These are phyloP conservation scores for Sporothrix dimorphospora DNA, from an alignment of 2,329 filamentous ascomycete genomes.

Conservation along the genomic window DNA sequence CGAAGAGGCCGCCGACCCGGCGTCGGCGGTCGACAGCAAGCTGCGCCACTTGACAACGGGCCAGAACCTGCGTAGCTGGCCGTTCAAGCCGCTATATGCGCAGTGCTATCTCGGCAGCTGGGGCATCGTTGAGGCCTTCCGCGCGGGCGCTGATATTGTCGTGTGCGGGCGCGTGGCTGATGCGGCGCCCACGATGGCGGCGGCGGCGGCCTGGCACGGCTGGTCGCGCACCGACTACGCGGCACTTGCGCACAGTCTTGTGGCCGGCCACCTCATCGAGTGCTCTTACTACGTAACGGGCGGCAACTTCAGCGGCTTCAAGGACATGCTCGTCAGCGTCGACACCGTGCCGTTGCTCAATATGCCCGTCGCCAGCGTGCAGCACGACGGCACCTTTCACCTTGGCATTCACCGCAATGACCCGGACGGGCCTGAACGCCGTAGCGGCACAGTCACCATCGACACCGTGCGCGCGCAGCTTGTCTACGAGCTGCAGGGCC, in stretches of 20 bases:
- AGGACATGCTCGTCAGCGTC: no score
- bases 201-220: conserved; percentile 52
- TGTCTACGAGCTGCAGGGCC: conserved; percentile 46
- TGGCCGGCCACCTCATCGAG: conserved; percentile 51
- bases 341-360: no score
- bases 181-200: conserved; percentile 50
- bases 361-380: conserved; percentile 40
- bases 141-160: conserved; percentile 43
- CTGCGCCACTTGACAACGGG: no score
- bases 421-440: no score
- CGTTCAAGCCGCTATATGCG: conserved; percentile 29
- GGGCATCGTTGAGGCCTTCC: conserved; percentile 43
- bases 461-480: conserved; percentile 37
- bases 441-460: conserved; percentile 33
- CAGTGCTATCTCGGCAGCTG: conserved; percentile 48
- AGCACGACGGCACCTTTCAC: conserved; percentile 36
- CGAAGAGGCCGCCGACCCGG: no score
- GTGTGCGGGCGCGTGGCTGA: conserved; percentile 46
- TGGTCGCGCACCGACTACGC: conserved; percentile 47
- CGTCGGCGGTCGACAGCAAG: no score
- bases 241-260: conserved; percentile 46
- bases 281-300: conserved; percentile 51
- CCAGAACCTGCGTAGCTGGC: conserved; percentile 29
- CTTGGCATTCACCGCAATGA: no score
- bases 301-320: conserved; percentile 51